Evolutionary conservation across 345 rosid genomes (phyloP).

Genomic region (Acer campestre): DNA sequence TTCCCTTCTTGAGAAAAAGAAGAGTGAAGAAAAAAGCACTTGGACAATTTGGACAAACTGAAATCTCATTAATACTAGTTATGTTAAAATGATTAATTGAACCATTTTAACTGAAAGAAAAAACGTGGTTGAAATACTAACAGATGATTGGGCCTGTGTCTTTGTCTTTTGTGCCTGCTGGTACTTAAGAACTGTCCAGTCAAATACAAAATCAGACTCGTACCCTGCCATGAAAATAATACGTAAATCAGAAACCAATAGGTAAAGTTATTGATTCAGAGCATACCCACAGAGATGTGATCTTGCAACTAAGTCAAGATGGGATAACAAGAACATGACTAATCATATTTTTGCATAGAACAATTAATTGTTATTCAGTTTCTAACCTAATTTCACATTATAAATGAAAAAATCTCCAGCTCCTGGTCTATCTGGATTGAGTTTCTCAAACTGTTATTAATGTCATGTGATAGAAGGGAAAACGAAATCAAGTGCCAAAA

Average conservation of each 20-base stretch:
- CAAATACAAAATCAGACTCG: conserved; percentile 50
- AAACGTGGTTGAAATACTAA: conserved; percentile 11
- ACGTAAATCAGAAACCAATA: not conserved
- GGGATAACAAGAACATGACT: not conserved
- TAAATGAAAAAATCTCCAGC: not conserved
- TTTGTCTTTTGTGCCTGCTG: conserved; percentile 31
- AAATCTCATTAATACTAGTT: not conserved
- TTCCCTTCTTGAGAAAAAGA: not conserved
- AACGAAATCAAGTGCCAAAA: too few relatives aligned
- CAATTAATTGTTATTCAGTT: not conserved
- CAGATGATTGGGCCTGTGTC: conserved; percentile 23
- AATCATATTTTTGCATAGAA: not conserved
- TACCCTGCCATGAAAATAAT: conserved; percentile 34
- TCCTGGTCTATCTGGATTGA: not conserved
- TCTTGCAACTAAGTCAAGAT: not conserved
- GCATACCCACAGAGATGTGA: not conserved
- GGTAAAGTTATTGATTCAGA: not conserved
- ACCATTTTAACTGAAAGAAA: not conserved
- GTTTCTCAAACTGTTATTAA: not conserved
- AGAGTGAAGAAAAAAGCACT: not conserved
- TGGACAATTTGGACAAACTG: not conserved
- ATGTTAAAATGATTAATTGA: not conserved
- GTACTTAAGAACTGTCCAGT: conserved; percentile 60
- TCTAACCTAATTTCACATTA: not conserved
- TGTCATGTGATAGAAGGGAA: too few relatives aligned